Conservation (phyloP, 768 basidiomycete genomes). For the Tulasnella sp. region DNA sequence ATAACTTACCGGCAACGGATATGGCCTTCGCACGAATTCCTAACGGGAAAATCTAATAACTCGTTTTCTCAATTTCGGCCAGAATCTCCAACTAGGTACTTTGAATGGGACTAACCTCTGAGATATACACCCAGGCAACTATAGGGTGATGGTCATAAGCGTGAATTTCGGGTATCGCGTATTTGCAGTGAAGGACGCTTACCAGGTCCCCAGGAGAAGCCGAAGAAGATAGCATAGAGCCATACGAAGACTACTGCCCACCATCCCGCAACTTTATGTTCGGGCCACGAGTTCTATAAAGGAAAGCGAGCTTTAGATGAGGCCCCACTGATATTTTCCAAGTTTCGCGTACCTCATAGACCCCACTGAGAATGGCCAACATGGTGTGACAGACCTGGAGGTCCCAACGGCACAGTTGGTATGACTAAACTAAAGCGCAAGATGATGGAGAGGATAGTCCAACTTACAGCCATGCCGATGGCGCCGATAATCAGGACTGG, state of each 20-base stretch:
- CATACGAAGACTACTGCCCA: conserved; percentile 1
- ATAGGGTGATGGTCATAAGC: too few relatives aligned
- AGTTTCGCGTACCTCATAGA: too few relatives aligned
- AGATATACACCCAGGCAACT: too few relatives aligned
- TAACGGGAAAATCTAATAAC: background rate
- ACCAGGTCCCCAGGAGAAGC: conserved; percentile 5
- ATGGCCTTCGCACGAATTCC: conserved; percentile 7
- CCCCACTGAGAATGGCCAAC: conserved; percentile 51
- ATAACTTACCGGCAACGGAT: background rate
- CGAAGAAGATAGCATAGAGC: background rate
- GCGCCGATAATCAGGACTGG: conserved; percentile 65
- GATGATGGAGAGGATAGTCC: too few relatives aligned
- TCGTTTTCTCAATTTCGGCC: too few relatives aligned
- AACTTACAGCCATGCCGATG: conserved; percentile 53
- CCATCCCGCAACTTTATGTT: background rate
- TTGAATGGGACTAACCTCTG: too few relatives aligned
- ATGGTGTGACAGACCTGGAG: conserved; percentile 53
- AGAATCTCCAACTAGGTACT: too few relatives aligned
- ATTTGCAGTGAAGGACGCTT: background rate
- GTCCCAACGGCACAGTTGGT: too few relatives aligned
- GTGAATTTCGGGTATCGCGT: too few relatives aligned
- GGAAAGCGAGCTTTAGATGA: too few relatives aligned
- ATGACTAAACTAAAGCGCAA: too few relatives aligned
- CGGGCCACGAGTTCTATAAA: background rate
- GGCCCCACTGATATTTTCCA: too few relatives aligned